phyloP scores from a whole-genome alignment of 495 filamentous ascomycete species.

The Penicillium samsonianum region DNA sequence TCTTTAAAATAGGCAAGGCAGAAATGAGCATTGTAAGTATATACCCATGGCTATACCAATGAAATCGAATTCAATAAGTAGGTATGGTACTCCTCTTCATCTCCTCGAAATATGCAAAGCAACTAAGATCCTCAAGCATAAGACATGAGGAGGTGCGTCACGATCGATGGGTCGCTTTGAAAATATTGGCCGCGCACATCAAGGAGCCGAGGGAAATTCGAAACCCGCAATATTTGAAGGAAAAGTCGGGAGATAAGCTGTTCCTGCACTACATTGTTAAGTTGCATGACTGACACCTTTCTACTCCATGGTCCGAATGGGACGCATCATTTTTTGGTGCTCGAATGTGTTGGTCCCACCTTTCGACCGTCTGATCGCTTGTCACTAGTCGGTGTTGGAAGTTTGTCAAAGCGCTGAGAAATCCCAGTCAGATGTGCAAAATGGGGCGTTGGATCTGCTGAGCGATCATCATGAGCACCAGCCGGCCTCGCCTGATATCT shows the following conservation, averaged over 20 bases:
- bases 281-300: not conserved
- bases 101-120: not conserved
- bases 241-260: not conserved
- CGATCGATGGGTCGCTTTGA: constrained; percentile 15
- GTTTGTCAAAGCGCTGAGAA: not conserved
- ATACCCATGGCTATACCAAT: too few relatives aligned
- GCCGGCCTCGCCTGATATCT: not conserved
- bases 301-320: not conserved
- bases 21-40: not conserved
- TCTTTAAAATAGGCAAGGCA: too few relatives aligned
- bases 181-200: constrained; percentile 19
- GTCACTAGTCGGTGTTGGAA: not conserved
- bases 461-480: not conserved
- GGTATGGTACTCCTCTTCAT: too few relatives aligned
- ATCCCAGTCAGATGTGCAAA: not conserved
- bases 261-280: not conserved
- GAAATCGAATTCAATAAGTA: too few relatives aligned
- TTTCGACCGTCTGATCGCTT: not conserved
- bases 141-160: too few relatives aligned
- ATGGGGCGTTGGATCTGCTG: too few relatives aligned
- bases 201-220: not conserved
- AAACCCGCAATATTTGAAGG: not conserved
- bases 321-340: not conserved
- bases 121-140: not conserved
- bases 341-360: not conserved